phyloP scores from a whole-genome alignment of 2,329 filamentous ascomycete species.

The Penicillium sp. region DNA sequence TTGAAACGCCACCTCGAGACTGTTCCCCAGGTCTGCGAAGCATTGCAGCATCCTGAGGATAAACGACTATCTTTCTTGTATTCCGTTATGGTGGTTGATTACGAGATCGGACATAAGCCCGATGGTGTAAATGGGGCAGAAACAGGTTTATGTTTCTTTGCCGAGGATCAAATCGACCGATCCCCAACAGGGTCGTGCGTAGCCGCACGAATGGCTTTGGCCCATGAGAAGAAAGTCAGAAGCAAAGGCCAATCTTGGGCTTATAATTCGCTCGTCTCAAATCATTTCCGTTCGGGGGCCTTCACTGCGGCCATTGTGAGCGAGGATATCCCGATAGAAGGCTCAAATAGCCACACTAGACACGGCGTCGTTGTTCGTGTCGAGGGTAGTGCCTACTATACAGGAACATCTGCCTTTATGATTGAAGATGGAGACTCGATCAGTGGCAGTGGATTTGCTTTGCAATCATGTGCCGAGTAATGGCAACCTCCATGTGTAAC shows the following conservation, averaged over 20 bases:
- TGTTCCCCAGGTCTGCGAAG: slow-evolving; percentile 23
- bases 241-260: slow-evolving; percentile 30
- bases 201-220: slow-evolving; percentile 42
- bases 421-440: slow-evolving; percentile 14
- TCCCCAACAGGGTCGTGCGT: slow-evolving; percentile 46
- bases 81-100: slow-evolving; percentile 37
- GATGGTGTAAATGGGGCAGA: slow-evolving; percentile 40
- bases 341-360: not conserved
- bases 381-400: slow-evolving; percentile 20
- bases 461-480: not conserved
- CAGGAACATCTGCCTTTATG: slow-evolving; percentile 16
- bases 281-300: slow-evolving; percentile 23
- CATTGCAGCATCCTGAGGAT: slow-evolving; percentile 36
- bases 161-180: slow-evolving; percentile 54
- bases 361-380: slow-evolving; percentile 1
- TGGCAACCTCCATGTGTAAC: not conserved
- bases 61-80: slow-evolving; percentile 45
- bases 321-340: slow-evolving; percentile 1
- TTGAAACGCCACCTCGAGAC: slow-evolving; percentile 21
- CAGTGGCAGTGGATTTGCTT: not conserved
- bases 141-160: slow-evolving; percentile 51
- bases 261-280: slow-evolving; percentile 45
- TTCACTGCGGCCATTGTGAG: slow-evolving; percentile 7
- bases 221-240: slow-evolving; percentile 33
- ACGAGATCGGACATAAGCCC: slow-evolving; percentile 26